Base-by-base conservation (phyloP, 83 land plant genomes). In the Thuja plicata region DNA sequence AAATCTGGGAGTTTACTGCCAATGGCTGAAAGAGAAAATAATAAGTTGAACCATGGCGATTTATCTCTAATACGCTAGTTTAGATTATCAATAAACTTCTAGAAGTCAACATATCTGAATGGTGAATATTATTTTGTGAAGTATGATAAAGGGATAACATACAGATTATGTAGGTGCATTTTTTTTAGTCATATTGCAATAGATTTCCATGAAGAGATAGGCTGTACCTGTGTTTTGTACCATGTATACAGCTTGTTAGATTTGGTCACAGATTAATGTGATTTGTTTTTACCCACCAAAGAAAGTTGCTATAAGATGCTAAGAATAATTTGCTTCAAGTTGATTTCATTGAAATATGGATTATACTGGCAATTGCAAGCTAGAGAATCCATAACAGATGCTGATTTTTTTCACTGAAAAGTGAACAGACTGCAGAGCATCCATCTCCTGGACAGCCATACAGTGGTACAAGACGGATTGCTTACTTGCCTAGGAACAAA, bases 401-500 rank as follows among this genome's bases (percentile, higher is more conserved):
- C 5, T 43, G 3, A 43, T 43, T 43, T 43, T 38, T 43, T 43
- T 5, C 45, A 43, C 45, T 85, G 35, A 21, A 41, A 88, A 41
- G 32, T 52, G 43, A 8, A 4, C 21, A 89, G 90, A 66, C 79
- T 43, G 77, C 88, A 66, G 90, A 86, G 60, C 90, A 89, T 41
- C 90, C 90, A 73, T 60, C 73, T 86, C 88, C 90, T 70, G 90
- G 90, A 50, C 48, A 32, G 16, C 88, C 13, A 13, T 89, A 89
- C 87, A 86, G 34, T 57, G 90, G 90, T 66, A 89, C 90, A 45
- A 66, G 88, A 34, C 79, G 90, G 21, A 80, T 86, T 73, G 90
- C 90, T 32, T 89, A 86, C 81, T 55, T 89, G 71, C 90, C 90
- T 1, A 89, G 76, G 77, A 89, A 89, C 87, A 89, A 73, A 73